These are phyloP conservation scores for Myxozyma kluyveri DNA, from an alignment of 805 yeast genomes.

Conservation along the genomic window DNA sequence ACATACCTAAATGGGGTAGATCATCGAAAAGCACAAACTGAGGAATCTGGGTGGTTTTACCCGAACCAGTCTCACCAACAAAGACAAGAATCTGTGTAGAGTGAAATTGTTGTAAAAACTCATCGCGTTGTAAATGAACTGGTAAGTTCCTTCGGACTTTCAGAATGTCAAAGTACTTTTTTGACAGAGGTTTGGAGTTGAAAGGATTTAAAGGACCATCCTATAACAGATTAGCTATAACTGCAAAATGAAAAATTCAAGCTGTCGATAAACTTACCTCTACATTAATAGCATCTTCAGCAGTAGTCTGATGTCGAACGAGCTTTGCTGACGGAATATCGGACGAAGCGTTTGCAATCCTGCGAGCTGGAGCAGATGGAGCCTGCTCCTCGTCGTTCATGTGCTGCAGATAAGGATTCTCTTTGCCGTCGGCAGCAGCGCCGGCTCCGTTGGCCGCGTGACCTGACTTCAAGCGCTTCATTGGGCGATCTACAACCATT, in stretches of 20 bases:
- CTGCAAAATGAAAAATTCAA: conserved; percentile 9
- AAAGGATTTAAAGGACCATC: conserved; percentile 68
- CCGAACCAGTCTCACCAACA: conserved; percentile 99
- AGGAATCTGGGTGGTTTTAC: conserved; percentile 97
- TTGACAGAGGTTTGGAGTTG: conserved; percentile 61
- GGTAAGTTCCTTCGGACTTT: conserved; percentile 82
- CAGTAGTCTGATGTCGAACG: conserved; percentile 37
- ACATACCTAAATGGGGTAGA: conserved; percentile 67
- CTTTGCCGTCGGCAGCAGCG: conserved; percentile 5
- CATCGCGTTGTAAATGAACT: conserved; percentile 88
- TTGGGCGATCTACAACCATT: background rate
- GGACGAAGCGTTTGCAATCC: background rate
- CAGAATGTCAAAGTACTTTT: conserved; percentile 73
- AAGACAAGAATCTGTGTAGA: conserved; percentile 91
- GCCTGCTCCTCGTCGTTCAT: conserved; percentile 28
- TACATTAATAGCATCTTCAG: conserved; percentile 37
- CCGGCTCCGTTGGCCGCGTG: background rate
- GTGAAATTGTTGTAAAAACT: conserved; percentile 81
- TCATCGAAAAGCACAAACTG: conserved; percentile 92
- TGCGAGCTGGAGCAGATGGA: background rate
- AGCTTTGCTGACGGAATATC: conserved; percentile 14
- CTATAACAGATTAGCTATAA: conserved; percentile 38
- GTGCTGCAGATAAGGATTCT: conserved; percentile 39
- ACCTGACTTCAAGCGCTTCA: background rate
- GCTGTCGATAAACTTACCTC: conserved; percentile 36